Base-by-base conservation (phyloP, 2,329 filamentous ascomycete genomes). In the Colletotrichum acutatum region DNA sequence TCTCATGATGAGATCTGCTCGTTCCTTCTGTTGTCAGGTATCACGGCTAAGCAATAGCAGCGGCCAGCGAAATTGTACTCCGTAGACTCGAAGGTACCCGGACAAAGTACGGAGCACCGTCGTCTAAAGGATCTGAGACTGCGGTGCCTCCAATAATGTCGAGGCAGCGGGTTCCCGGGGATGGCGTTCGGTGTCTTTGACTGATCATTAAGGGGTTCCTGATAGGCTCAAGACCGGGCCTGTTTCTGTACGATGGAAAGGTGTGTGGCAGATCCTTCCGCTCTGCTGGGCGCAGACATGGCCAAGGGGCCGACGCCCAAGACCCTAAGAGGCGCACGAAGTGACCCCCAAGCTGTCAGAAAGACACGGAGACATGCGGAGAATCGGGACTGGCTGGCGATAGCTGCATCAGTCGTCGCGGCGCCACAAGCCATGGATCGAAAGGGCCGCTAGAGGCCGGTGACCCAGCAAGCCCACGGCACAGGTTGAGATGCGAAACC, bases 231-330 rank as follows among this genome's bases (percentile, higher is more conserved):
- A 49, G 46, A 71, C 52, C 71, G 62, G 62, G 61, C 61, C 24
- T 58, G 28, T 59, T 42, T 58, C 56, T 61, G 34, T 34, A 22
- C 34, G 64, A 63, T 63, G 42, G 59, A 28, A 30, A 28, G 58
- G 32, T 34, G 71, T 67, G 62, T 72, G 57, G 57, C 22, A 74
- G 62, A 74, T 72, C 68, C 60, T 71, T 64, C 63, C 62, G 63
- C 28, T 28, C 57, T 46, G n/a, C 22, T 69, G 70, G 66, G 66
- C 52, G 58, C 37, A 12, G 32, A 26, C 19, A 49, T 68, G 60
- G 60, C 34, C 34, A 32, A 66, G 71, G 67, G 71, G 66, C 66
- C 66, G 70, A 64, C 66, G 37, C 59, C 68, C 59, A 69, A 64
- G 59, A 58, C 66, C 34, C 37, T 32, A 34, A n/a, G 28, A 52